Conservation (phyloP, 2,329 filamentous ascomycete genomes). For the Lecanicillium sp. region DNA sequence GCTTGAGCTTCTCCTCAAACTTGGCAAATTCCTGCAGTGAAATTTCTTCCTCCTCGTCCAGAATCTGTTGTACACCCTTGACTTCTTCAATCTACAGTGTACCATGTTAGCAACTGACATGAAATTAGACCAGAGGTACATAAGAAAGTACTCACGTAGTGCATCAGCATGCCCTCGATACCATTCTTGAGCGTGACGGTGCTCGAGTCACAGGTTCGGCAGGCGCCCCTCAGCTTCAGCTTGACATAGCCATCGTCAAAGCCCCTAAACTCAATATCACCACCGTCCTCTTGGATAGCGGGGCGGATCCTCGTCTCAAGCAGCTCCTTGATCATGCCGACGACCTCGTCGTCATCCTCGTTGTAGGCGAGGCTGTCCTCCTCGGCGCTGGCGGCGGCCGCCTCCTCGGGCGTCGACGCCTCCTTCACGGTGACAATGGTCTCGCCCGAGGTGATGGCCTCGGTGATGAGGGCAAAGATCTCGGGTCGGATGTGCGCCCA, state of each 20-base stretch:
- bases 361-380: conserved; percentile 73
- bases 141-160: conserved; percentile 58
- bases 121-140: neutral
- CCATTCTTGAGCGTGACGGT: conserved; percentile 96
- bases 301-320: conserved; percentile 91
- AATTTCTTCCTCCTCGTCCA: conserved; percentile 89
- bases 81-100: conserved; percentile 98
- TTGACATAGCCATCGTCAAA: conserved; percentile 78
- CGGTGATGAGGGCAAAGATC: conserved; percentile 90
- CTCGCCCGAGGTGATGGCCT: conserved; percentile 79
- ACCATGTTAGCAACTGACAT: conserved; percentile 20
- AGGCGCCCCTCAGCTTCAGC: conserved; percentile 84
- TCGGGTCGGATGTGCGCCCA: conserved; percentile 96
- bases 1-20: conserved; percentile 76
- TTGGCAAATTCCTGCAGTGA: conserved; percentile 82
- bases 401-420: conserved; percentile 41
- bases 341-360: conserved; percentile 87
- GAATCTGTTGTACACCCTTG: conserved; percentile 80
- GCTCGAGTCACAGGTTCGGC: conserved; percentile 91
- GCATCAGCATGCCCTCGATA: conserved; percentile 98
- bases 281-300: conserved; percentile 94
- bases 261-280: conserved; percentile 91
- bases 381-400: conserved; percentile 32
- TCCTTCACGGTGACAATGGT: conserved; percentile 67
- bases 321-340: conserved; percentile 97